Conservation (phyloP, 1,284 basidiomycete species). For the Lentinus polychrous region DNA sequence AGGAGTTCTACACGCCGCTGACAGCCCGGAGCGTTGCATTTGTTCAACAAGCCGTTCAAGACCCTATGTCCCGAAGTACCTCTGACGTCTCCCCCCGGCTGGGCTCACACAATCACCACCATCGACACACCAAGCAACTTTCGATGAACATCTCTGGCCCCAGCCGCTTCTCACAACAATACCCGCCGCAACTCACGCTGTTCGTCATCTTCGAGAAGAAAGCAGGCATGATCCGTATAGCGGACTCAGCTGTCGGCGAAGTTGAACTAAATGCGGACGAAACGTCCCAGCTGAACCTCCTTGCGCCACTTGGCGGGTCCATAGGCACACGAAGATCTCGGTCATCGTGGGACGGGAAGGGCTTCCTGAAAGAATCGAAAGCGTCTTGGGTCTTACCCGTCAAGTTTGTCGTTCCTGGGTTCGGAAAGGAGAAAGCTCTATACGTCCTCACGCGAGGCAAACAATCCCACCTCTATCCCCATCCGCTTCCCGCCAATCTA, state of each 20-base stretch:
- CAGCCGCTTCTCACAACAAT: constrained; percentile 40
- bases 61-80: constrained; percentile 37
- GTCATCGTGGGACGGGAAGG: constrained; percentile 45
- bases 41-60: constrained; percentile 59
- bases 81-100: constrained; percentile 31
- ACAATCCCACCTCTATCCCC: constrained; percentile 58
- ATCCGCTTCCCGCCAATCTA: constrained; percentile 54
- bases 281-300: constrained; percentile 15
- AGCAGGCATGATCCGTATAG: constrained; percentile 68
- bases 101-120: constrained; percentile 16
- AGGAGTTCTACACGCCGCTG: constrained; percentile 78
- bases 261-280: constrained; percentile 55
- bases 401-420: constrained; percentile 40
- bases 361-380: constrained; percentile 35
- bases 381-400: constrained; percentile 51
- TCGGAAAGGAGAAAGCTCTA: constrained; percentile 31
- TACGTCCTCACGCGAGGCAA: constrained; percentile 64
- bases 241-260: constrained; percentile 73
- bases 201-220: constrained; percentile 82
- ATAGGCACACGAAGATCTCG: constrained; percentile 35
- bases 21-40: constrained; percentile 58
- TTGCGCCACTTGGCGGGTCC: constrained; percentile 17
- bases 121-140: constrained; percentile 20
- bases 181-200: constrained; percentile 48
- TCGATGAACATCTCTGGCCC: constrained; percentile 22